phyloP scores from a whole-genome alignment of 495 filamentous ascomycete species.

The Neurospora sp. region DNA sequence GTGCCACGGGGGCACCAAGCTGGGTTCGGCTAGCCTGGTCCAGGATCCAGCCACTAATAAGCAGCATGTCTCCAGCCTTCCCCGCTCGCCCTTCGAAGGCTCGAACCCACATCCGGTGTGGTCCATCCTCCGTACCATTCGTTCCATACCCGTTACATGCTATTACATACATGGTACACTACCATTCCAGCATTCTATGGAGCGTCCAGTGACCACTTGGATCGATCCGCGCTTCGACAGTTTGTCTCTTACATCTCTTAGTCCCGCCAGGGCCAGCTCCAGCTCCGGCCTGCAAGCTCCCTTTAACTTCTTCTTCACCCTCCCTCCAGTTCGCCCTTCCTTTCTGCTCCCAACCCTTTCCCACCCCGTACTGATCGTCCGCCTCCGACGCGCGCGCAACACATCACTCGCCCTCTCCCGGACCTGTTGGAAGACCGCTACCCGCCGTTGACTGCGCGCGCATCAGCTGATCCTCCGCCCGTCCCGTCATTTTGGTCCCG shows the following conservation, averaged over 20 bases:
- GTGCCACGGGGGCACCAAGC: constrained; percentile 17
- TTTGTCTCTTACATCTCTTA: background rate
- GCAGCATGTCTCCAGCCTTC: constrained; percentile 15
- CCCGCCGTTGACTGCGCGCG: background rate
- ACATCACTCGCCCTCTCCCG: background rate
- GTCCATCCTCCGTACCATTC: background rate
- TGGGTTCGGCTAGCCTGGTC: constrained; percentile 15
- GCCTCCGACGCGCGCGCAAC: background rate
- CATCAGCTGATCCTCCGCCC: background rate
- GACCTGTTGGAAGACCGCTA: background rate
- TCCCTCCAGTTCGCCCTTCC: background rate
- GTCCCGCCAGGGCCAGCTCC: background rate
- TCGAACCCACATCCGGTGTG: background rate
- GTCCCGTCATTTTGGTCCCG: background rate
- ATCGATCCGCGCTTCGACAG: background rate
- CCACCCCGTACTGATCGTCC: background rate
- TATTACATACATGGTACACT: background rate
- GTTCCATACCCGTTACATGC: background rate
- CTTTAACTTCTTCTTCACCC: background rate
- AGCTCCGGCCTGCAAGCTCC: background rate
- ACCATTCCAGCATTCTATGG: background rate
- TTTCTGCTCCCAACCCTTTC: background rate
- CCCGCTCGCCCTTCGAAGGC: constrained; percentile 14
- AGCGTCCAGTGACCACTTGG: background rate
- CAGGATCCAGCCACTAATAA: constrained; percentile 17